Conservation (phyloP, 2,329 filamentous ascomycete species). For the Ceratocystis lukuohia region DNA sequence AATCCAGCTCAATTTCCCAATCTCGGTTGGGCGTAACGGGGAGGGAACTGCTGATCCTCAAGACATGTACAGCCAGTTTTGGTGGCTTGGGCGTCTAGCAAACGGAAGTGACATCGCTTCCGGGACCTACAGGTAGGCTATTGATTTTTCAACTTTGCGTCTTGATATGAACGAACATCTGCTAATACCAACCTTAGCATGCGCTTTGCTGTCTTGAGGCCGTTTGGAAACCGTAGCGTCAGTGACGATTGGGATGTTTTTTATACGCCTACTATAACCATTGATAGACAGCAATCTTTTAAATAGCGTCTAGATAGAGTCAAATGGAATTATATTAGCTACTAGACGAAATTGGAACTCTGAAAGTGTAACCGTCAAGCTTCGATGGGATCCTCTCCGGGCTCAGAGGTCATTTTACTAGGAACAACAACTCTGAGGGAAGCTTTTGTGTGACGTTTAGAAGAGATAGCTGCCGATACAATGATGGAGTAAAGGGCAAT, state of each 20-base stretch:
- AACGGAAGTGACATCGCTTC: constrained; percentile 24
- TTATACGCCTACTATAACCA: not conserved
- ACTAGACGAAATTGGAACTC: too few relatives aligned
- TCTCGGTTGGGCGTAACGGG: constrained; percentile 21
- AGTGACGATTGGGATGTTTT: constrained; percentile 23
- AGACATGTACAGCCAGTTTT: constrained; percentile 20
- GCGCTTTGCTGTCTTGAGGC: constrained; percentile 23
- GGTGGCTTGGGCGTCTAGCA: constrained; percentile 24
- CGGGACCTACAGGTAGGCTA: constrained; percentile 22
- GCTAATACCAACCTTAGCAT: constrained; percentile 13
- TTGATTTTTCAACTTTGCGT: not conserved
- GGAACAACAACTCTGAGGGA: too few relatives aligned
- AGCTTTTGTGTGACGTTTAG: too few relatives aligned
- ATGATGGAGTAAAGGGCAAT: too few relatives aligned
- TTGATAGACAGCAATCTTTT: not conserved
- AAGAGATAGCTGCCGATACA: too few relatives aligned
- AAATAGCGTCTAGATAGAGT: too few relatives aligned
- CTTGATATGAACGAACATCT: not conserved
- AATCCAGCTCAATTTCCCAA: constrained; percentile 22
- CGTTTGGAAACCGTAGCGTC: constrained; percentile 22
- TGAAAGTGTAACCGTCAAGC: too few relatives aligned
- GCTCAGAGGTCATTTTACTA: too few relatives aligned
- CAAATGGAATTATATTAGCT: too few relatives aligned
- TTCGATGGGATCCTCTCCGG: too few relatives aligned
- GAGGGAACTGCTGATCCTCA: not conserved